These are phyloP conservation scores for Tubosaeta sp. DNA, from an alignment of 768 basidiomycete genomes.

Conservation along the genomic window DNA sequence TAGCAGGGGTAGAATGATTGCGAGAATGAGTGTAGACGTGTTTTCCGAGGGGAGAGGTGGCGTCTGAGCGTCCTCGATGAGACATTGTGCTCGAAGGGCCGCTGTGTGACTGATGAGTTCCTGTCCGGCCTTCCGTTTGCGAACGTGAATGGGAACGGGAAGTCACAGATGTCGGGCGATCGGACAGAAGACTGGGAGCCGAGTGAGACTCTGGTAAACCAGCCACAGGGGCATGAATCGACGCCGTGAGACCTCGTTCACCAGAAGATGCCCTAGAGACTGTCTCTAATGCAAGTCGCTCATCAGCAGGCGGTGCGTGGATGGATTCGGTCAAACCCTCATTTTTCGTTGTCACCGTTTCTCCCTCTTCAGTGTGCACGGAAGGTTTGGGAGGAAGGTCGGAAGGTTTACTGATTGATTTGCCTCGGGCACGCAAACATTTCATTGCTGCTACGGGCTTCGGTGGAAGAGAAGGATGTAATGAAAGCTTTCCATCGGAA, in stretches of 20 bases:
- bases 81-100: slow-evolving; percentile 19
- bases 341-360: slow-evolving; percentile 8
- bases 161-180: slow-evolving; percentile 24
- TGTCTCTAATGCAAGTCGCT: slow-evolving; percentile 16
- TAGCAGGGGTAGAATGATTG: slow-evolving; percentile 59
- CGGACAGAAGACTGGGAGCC: slow-evolving; percentile 32
- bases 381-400: slow-evolving; percentile 11
- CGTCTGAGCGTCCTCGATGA: slow-evolving; percentile 40
- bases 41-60: slow-evolving; percentile 41
- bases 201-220: slow-evolving; percentile 37
- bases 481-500: slow-evolving; percentile 19
- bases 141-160: slow-evolving; percentile 47
- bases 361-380: slow-evolving; percentile 8
- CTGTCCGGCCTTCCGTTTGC: slow-evolving; percentile 50
- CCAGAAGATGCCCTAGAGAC: slow-evolving; percentile 18
- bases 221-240: slow-evolving; percentile 52
- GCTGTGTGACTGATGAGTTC: slow-evolving; percentile 28
- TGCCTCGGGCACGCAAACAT: slow-evolving; percentile 10
- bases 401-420: slow-evolving; percentile 12
- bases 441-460: slow-evolving; percentile 37
- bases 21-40: slow-evolving; percentile 40
- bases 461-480: slow-evolving; percentile 45
- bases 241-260: slow-evolving; percentile 42
- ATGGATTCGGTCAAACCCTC: slow-evolving; percentile 28
- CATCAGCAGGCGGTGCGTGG: slow-evolving; percentile 18